phyloP scores from a whole-genome alignment of 116 monocot genomes.

The Cymodocea nodosa region DNA sequence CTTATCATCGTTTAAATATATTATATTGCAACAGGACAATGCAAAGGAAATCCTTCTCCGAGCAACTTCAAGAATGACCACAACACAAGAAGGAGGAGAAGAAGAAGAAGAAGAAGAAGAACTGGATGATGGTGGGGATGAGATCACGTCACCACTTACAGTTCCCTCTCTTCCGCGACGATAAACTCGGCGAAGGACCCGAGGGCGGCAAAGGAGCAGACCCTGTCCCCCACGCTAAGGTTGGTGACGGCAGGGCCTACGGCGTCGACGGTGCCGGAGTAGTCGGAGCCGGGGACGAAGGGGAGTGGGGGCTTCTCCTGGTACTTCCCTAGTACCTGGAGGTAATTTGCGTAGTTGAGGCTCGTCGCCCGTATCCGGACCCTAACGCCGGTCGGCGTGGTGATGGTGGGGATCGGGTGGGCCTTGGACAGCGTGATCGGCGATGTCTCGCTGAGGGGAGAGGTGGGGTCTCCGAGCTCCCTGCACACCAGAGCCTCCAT shows the following conservation, averaged over 20 bases:
- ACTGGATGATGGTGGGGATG: too few species aligned
- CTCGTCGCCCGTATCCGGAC: conserved; percentile 63
- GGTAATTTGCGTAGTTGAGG: conserved; percentile 89
- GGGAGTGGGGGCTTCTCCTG: conserved; percentile 87
- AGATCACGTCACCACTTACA: conserved; percentile 31
- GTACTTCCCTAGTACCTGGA: conserved; percentile 84
- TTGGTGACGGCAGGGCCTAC: conserved; percentile 43
- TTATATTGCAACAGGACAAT: too few species aligned
- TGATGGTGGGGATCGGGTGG: conserved; percentile 42
- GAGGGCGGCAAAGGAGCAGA: conserved; percentile 53
- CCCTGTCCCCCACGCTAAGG: conserved; percentile 63
- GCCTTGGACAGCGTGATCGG: conserved; percentile 36
- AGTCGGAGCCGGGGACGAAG: conserved; percentile 88
- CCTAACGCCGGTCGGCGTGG: conserved; percentile 54
- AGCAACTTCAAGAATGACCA: too few species aligned
- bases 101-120: not conserved
- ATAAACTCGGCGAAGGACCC: conserved; percentile 69
- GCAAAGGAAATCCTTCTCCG: too few species aligned
- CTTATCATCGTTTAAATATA: too few species aligned
- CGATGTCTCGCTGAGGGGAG: conserved; percentile 31
- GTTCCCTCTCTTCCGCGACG: conserved; percentile 68
- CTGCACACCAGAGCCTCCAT: conserved; percentile 86
- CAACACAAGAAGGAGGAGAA: not conserved
- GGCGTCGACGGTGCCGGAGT: conserved; percentile 66
- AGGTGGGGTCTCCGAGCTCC: conserved; percentile 70